A percentile compares a stretch with the other conserved stretches of the same genome.
These are phyloP conservation scores for Salix koriyanagi DNA, from an alignment of 345 rosid species.

Conservation along the genomic window DNA sequence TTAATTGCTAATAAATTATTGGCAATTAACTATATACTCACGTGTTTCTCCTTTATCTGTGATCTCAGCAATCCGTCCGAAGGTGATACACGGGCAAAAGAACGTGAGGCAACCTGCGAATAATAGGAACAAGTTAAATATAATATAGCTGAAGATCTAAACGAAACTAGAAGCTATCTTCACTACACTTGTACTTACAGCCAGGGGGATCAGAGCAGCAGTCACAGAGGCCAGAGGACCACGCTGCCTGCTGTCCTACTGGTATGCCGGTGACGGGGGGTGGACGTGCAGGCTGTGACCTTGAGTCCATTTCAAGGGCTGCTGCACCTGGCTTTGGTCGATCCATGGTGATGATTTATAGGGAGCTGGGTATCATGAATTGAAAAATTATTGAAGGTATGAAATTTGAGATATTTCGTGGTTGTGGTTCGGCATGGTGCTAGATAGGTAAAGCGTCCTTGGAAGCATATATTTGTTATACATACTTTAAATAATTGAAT, in stretches of 20 bases:
- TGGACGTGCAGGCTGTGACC: too few species aligned
- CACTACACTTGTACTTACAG: constrained; percentile 4
- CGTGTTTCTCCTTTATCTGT: constrained; percentile 10
- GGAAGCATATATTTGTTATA: too few species aligned
- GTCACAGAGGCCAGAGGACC: constrained; percentile 16
- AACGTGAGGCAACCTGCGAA: constrained; percentile 18
- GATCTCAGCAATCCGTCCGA: constrained; percentile 23
- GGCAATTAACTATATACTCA: background rate
- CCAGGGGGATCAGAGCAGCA: constrained; percentile 1
- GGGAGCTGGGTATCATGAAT: background rate
- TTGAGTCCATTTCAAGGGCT: background rate
- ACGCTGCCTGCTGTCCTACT: background rate
- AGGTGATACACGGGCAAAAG: constrained; percentile 18
- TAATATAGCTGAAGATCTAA: background rate
- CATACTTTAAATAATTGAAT: too few species aligned
- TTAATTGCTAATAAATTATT: background rate
- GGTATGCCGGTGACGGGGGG: background rate
- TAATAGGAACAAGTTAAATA: background rate
- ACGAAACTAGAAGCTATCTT: background rate
- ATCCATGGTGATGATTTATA: background rate
- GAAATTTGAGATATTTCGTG: too few species aligned
- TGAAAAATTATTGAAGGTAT: background rate
- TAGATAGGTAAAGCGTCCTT: too few species aligned
- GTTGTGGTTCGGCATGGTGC: too few species aligned
- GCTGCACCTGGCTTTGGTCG: background rate